Evolutionary conservation across 805 yeast genomes (phyloP).

Genomic region (Kluyveromyces siamensis): DNA sequence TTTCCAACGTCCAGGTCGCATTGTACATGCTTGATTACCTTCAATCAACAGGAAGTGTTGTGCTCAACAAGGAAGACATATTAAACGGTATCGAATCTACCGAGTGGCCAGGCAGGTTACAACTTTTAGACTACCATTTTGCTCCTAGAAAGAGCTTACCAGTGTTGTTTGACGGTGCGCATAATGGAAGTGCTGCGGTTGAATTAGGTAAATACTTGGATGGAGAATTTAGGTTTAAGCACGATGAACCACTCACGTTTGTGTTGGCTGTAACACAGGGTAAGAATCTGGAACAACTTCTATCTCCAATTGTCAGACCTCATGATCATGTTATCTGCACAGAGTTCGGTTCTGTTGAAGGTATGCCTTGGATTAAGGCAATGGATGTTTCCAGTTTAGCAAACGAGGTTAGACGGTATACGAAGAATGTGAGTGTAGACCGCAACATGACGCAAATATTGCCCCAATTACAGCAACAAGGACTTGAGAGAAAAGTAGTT

Average conservation of each 20-base stretch:
- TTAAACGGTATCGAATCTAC: conserved; percentile 45
- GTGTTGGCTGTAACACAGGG: conserved; percentile 72
- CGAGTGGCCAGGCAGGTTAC: conserved; percentile 85
- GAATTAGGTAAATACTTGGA: conserved; percentile 53
- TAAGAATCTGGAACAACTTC: conserved; percentile 45
- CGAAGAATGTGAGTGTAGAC: conserved; percentile 21
- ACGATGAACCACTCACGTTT: conserved; percentile 33
- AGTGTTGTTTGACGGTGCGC: conserved; percentile 81
- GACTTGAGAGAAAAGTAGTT: conserved; percentile 28
- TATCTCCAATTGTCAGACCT: conserved; percentile 39
- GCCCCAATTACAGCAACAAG: conserved; percentile 11
- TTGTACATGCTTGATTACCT: conserved; percentile 40
- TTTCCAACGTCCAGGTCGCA: conserved; percentile 60
- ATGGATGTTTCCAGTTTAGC: conserved; percentile 25
- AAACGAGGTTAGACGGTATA: conserved; percentile 18
- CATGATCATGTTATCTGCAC: conserved; percentile 56
- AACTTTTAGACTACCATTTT: conserved; percentile 32
- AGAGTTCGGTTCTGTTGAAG: conserved; percentile 59
- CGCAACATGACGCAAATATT: conserved; percentile 23
- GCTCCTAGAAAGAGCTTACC: conserved; percentile 16
- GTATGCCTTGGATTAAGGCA: conserved; percentile 89
- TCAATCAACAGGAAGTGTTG: conserved; percentile 14
- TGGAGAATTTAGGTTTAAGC: conserved; percentile 5
- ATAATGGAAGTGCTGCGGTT: conserved; percentile 77
- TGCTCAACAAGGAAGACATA: conserved; percentile 31